Evolutionary conservation across 2,329 filamentous ascomycete species (phyloP).

Genomic region (Colletotrichum gigasporum): DNA sequence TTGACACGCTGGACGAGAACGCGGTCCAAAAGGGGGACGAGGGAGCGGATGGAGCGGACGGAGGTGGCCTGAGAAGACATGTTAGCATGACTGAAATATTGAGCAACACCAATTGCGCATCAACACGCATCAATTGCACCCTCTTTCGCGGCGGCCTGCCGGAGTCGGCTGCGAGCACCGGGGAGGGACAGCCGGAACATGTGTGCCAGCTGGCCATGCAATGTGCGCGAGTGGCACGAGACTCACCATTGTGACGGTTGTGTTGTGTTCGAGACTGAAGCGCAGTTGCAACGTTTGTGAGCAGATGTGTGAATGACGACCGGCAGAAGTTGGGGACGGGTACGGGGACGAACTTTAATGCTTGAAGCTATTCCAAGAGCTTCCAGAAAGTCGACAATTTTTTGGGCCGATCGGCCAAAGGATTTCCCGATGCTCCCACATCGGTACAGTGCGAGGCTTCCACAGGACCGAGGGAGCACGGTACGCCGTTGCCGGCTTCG

Average conservation of each 20-base stretch:
- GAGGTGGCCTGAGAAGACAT: conserved; percentile 72
- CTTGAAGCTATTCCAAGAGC: conserved; percentile 49
- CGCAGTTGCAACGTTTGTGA: conserved; percentile 40
- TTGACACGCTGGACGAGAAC: conserved; percentile 98
- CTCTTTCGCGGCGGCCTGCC: neutral
- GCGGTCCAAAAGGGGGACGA: conserved; percentile 95
- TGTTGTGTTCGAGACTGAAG: neutral
- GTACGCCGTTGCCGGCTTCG: neutral
- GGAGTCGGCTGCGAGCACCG: neutral
- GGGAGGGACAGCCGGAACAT: conserved; percentile 1
- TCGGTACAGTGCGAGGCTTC: neutral
- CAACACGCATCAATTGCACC: neutral
- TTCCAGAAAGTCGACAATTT: conserved; percentile 52
- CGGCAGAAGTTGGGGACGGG: conserved; percentile 30
- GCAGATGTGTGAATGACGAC: conserved; percentile 29
- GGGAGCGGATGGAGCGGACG: conserved; percentile 94
- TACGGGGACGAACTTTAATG: conserved; percentile 37
- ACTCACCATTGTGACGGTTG: conserved; percentile 38
- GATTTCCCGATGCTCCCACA: conserved; percentile 32
- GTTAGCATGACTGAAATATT: too few relatives aligned
- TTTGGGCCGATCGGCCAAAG: conserved; percentile 36
- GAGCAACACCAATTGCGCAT: too few relatives aligned
- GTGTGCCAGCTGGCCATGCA: neutral
- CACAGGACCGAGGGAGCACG: neutral
- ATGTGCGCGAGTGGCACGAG: neutral